phyloP scores from a whole-genome alignment of 2,329 filamentous ascomycete genomes.

The Pseudogymnoascus sp. region DNA sequence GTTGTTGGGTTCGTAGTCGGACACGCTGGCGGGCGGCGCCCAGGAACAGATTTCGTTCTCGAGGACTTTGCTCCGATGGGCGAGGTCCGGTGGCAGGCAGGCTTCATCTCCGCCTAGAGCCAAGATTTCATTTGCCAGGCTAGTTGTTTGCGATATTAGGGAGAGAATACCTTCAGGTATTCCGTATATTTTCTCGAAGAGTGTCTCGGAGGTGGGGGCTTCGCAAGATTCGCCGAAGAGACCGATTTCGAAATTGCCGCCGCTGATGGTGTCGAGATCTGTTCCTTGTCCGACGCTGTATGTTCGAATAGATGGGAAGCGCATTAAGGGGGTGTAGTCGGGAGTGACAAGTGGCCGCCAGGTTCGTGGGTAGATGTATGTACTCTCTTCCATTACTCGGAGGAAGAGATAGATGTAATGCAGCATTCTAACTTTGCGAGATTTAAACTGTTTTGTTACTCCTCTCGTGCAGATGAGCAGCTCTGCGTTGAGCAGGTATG shows the following conservation, averaged over 20 bases:
- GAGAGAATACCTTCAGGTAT: not conserved
- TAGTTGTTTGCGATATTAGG: not conserved
- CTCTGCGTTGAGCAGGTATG: constrained; percentile 34
- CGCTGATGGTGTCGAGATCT: not conserved
- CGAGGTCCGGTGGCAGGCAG: too few relatives aligned
- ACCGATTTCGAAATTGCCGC: not conserved
- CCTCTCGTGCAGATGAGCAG: constrained; percentile 32
- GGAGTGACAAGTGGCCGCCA: not conserved
- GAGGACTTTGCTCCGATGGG: too few relatives aligned
- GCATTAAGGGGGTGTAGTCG: not conserved
- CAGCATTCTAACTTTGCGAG: constrained; percentile 32
- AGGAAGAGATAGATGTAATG: constrained; percentile 36
- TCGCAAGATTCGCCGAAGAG: not conserved
- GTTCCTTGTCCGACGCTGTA: not conserved
- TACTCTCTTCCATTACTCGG: constrained; percentile 32
- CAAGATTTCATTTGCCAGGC: not conserved
- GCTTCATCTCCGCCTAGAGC: too few relatives aligned
- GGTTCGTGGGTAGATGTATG: constrained; percentile 17
- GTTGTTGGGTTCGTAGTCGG: too few relatives aligned
- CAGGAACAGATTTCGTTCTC: too few relatives aligned
- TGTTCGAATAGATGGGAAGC: not conserved
- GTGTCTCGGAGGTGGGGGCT: not conserved
- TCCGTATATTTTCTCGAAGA: not conserved
- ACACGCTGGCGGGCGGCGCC: too few relatives aligned
- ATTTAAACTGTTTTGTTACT: constrained; percentile 31